These are phyloP conservation scores for Phytophthora crassamura DNA, from an alignment of 352 stramenopile genomes.

Conservation along the genomic window DNA sequence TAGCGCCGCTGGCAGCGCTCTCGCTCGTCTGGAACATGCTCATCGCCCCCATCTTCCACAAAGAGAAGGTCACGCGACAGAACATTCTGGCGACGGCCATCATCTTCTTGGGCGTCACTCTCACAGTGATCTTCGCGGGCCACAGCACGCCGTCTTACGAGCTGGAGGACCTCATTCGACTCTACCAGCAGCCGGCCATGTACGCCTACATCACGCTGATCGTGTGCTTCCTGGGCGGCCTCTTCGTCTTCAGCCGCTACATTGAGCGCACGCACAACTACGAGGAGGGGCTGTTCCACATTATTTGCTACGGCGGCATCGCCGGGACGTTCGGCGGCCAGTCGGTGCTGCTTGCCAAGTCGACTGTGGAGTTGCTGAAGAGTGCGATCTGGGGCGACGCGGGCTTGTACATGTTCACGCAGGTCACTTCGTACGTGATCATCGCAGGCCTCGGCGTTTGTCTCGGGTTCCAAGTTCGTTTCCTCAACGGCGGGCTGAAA, in stretches of 20 bases:
- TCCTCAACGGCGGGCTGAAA: conserved; percentile 89
- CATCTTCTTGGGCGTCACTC: conserved; percentile 89
- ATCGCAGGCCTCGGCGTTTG: conserved; percentile 68
- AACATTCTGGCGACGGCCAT: conserved; percentile 88
- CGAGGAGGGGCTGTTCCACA: conserved; percentile 77
- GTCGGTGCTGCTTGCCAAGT: conserved; percentile 91
- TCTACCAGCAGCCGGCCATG: conserved; percentile 86
- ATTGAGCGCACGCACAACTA: conserved; percentile 79
- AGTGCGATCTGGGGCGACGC: conserved; percentile 87
- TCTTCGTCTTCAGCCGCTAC: conserved; percentile 74
- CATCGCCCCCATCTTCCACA: conserved; percentile 91
- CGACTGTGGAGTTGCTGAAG: conserved; percentile 90
- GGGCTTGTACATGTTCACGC: conserved; percentile 79
- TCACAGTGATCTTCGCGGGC: conserved; percentile 91
- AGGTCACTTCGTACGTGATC: conserved; percentile 84
- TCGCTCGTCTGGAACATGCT: conserved; percentile 94
- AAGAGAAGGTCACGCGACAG: conserved; percentile 84
- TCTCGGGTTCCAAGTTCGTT: conserved; percentile 85
- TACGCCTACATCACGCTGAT: conserved; percentile 86
- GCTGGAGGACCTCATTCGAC: conserved; percentile 81
- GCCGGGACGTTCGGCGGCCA: conserved; percentile 91
- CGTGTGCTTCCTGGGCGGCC: conserved; percentile 61
- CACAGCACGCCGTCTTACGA: conserved; percentile 89
- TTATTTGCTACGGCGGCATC: conserved; percentile 89
- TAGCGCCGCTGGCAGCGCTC: conserved; percentile 89